These are phyloP conservation scores for Colletotrichum sp. DNA, from an alignment of 2,329 filamentous ascomycete genomes.

Conservation along the genomic window DNA sequence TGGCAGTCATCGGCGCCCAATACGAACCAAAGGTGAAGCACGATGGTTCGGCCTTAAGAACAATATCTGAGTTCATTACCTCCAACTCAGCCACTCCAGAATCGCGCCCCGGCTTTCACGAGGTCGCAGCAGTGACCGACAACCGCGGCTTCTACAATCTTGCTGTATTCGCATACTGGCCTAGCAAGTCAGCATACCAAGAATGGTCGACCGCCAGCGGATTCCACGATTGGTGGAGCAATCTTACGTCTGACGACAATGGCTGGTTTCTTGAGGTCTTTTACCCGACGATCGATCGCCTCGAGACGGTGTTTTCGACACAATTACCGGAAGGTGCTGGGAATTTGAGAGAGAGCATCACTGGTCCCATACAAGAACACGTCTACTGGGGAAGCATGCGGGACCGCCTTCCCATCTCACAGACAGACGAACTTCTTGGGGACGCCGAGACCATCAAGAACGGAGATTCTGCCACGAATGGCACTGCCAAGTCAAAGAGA, in stretches of 20 bases:
- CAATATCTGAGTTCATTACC: background rate
- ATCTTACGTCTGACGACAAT: fast-evolving
- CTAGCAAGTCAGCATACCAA: background rate
- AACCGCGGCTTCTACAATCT: background rate
- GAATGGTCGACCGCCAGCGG: background rate
- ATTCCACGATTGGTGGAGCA: background rate
- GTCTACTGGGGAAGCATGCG: background rate
- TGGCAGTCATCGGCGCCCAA: background rate
- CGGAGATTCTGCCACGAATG: background rate
- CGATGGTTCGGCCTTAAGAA: background rate
- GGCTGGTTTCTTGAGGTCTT: background rate
- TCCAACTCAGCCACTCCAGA: fast-evolving
- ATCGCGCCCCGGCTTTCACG: background rate
- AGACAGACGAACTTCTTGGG: fast-evolving
- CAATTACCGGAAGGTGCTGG: background rate
- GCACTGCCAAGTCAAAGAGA: fast-evolving
- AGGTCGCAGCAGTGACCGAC: background rate
- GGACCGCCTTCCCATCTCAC: background rate
- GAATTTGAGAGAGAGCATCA: background rate
- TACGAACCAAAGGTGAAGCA: fast-evolving
- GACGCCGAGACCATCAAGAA: fast-evolving
- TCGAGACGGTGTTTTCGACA: background rate
- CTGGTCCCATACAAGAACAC: background rate
- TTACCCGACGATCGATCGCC: background rate
- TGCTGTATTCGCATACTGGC: background rate